Evolutionary conservation across 192 early-diverging fungal species (phyloP).

Genomic region (Jimgerdemannia flammicorona): DNA sequence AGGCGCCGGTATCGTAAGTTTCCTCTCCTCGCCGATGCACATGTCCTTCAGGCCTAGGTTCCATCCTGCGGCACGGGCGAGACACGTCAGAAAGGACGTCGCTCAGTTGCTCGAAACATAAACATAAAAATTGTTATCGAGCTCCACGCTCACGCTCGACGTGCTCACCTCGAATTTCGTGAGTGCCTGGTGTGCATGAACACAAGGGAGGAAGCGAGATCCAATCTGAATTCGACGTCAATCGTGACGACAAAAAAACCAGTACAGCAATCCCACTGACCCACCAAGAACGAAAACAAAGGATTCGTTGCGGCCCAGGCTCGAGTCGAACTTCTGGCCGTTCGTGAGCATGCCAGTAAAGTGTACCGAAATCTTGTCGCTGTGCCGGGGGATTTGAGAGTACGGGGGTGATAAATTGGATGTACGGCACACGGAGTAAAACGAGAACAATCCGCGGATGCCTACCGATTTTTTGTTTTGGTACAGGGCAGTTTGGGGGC

Average conservation of each 20-base stretch:
- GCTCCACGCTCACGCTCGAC: no score
- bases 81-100: no score
- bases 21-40: slow-evolving; percentile 55
- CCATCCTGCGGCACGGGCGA: slow-evolving; percentile 61
- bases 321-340: slow-evolving; percentile 65
- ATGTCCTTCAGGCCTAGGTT: slow-evolving; percentile 57
- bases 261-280: slow-evolving; percentile 37
- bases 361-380: slow-evolving; percentile 10
- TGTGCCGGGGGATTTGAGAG: not conserved
- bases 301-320: slow-evolving; percentile 63
- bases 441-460: not conserved
- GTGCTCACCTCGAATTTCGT: no score
- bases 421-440: not conserved
- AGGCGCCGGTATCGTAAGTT: slow-evolving; percentile 46
- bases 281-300: slow-evolving; percentile 77
- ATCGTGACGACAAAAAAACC: no score
- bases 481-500: not conserved
- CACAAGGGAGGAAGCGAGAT: no score
- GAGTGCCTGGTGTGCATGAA: no score
- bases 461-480: not conserved
- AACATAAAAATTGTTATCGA: no score
- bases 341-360: slow-evolving; percentile 35
- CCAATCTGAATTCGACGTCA: no score
- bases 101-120: no score
- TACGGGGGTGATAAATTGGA: not conserved